Percentiles rank a stretch among this genome's conserved stretches.
Evolutionary conservation across 2,329 filamentous ascomycete species (phyloP).

Genomic region (Knufia petricola): DNA sequence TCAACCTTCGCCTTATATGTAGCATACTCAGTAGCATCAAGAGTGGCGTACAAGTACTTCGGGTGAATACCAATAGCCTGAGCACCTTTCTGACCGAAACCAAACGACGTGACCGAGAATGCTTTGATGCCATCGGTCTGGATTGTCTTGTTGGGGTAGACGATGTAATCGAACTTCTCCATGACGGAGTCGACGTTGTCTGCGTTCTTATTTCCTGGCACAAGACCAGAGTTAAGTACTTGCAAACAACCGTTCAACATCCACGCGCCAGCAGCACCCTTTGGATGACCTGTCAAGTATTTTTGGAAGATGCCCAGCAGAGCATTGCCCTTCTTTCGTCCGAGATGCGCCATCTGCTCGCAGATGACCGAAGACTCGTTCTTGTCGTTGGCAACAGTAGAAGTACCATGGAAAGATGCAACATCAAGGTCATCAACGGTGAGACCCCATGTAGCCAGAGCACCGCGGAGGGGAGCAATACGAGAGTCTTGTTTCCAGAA

Average conservation of each 20-base stretch:
- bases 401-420: constrained; percentile 97
- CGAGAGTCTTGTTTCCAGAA: constrained; percentile 96
- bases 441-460: constrained; percentile 93
- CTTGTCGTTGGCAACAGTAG: constrained; percentile 98
- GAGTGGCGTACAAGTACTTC: constrained; percentile 88
- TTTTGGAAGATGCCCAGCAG: constrained; percentile 98
- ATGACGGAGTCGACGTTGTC: constrained; percentile 95
- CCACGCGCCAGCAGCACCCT: constrained; percentile 98
- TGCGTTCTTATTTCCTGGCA: constrained; percentile 94
- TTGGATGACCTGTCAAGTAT: constrained; percentile 95
- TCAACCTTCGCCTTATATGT: constrained; percentile 82
- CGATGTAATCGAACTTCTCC: constrained; percentile 96
- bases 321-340: constrained; percentile 92
- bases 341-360: constrained; percentile 89
- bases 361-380: constrained; percentile 97
- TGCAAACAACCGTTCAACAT: constrained; percentile 99
- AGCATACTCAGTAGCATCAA: constrained; percentile 74
- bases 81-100: constrained; percentile 97
- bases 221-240: constrained; percentile 84
- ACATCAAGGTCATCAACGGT: constrained; percentile 93
- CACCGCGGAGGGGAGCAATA: constrained; percentile 91
- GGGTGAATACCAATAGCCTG: constrained; percentile 96
- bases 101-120: constrained; percentile 97
- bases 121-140: constrained; percentile 98
- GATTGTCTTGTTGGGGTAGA: constrained; percentile 88